Conservation (phyloP, 202 grass and related monocot genomes). For the Tripidium arundinaceum region DNA sequence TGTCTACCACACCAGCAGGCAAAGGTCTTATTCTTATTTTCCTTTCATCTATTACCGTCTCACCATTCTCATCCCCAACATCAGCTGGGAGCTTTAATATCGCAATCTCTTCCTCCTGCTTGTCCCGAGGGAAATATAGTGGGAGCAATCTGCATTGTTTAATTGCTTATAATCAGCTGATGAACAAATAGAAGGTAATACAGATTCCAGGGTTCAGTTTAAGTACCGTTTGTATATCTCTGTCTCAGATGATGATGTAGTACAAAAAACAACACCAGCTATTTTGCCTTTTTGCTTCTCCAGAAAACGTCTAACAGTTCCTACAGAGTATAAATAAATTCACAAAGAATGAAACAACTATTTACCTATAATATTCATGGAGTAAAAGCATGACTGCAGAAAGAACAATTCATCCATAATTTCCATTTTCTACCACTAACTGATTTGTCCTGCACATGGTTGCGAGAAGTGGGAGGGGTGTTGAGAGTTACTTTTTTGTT, state of each 20-base stretch:
- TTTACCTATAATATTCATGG: conserved; percentile 4
- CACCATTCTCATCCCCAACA: conserved; percentile 99
- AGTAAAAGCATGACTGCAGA: neutral
- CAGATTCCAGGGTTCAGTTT: neutral
- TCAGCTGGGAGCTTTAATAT: conserved; percentile 86
- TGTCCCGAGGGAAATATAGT: conserved; percentile 93
- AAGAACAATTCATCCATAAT: neutral
- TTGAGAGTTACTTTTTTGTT: neutral
- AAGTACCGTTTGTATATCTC: conserved; percentile 97
- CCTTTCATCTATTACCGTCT: conserved; percentile 91
- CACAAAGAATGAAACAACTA: conserved; percentile 14
- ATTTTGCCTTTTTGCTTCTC: conserved; percentile 96
- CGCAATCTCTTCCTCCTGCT: conserved; percentile 85
- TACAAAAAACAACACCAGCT: conserved; percentile 89
- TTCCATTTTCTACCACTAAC: neutral
- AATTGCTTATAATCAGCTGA: conserved; percentile 23
- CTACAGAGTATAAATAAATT: conserved; percentile 34
- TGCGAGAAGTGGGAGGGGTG: neutral
- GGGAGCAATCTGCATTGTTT: conserved; percentile 68
- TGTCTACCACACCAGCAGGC: conserved; percentile 50
- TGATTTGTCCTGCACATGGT: neutral
- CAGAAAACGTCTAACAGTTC: conserved; percentile 92
- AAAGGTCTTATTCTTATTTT: conserved; percentile 98
- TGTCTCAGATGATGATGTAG: conserved; percentile 74
- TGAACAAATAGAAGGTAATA: conserved; percentile 9